Evolutionary conservation across 2,329 filamentous ascomycete genomes (phyloP), one percentile per base, ranked within the genome.

Genomic region (Apiospora rasikravindrae): DNA sequence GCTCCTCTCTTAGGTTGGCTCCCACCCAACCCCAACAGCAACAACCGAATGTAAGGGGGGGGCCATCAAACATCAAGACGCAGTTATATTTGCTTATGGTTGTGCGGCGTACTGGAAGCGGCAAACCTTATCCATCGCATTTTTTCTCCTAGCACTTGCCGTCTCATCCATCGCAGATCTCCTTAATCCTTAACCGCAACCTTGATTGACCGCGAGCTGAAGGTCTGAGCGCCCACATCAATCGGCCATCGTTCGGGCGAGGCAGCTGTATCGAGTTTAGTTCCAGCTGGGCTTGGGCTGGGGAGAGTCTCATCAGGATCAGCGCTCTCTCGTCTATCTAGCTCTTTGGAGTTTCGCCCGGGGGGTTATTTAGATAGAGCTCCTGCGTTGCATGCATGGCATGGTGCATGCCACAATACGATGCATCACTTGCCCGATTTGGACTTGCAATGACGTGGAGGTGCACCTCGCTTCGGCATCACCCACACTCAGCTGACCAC

Each of bases 211-310:
- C n/a, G n/a, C 19, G 53, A 61, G 3, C 26, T 29, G 16, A 16
- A 33, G 14, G 53, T 22, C 53, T 33, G 53, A 33, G 53, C 53
- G 53, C 53, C 33, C 14, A 1, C n/a, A 37, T 33, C 53, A 22
- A 19, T 19, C 26, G 33, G 14, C 16, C 37, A 61, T 37, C 53
- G n/a, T n/a, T 64, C 57, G 57, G 57, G 8, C 33, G 2, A 37
- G 57, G 57, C 33, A 64, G 57, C 57, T 64, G 33, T 64, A 64
- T 64, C 57, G 57, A 64, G 57, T 40, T 64, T 64, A 64, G 53
- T 37, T 22, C n/a, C 53, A 37, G 53, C 53, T 61, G 49, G 49
- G 24, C 49, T 53, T 6, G 13, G 51, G 26, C 51, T 57, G 57
- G 57, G 57, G 57, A 37, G 22, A 49, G 45, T 49, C 51, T 29